A percentile compares a stretch with the other conserved stretches of the same genome.
phyloP scores from a whole-genome alignment of 169 alveolate genomes.

The Fabrea salina region DNA sequence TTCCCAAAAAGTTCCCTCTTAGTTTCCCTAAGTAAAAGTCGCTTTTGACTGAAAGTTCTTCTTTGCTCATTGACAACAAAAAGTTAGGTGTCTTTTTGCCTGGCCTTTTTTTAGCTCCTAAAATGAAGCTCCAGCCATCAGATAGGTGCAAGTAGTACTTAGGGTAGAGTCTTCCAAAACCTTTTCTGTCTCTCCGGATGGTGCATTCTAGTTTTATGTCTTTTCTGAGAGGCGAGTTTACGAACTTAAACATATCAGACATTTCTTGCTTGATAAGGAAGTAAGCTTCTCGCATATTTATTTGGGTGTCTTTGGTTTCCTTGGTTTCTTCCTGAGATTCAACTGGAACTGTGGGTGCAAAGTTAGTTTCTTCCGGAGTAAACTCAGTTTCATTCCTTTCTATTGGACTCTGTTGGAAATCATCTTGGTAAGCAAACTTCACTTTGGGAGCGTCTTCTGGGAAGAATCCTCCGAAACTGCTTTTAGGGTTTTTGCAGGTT shows the following conservation, averaged over 20 bases:
- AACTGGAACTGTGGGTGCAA: too few relatives aligned
- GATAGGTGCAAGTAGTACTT: constrained; percentile 60
- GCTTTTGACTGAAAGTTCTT: constrained; percentile 43
- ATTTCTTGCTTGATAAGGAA: too few relatives aligned
- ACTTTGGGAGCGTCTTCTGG: too few relatives aligned
- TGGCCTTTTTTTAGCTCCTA: constrained; percentile 64
- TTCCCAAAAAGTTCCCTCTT: constrained; percentile 75
- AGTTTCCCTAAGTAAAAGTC: constrained; percentile 59
- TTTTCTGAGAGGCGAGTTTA: constrained; percentile 22
- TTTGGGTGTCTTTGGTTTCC: too few relatives aligned
- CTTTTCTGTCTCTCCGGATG: constrained; percentile 56
- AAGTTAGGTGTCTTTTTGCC: constrained; percentile 62
- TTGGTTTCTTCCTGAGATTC: too few relatives aligned
- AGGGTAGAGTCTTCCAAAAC: constrained; percentile 57
- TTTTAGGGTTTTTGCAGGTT: too few relatives aligned
- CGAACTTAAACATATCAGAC: constrained; percentile 29
- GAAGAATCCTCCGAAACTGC: too few relatives aligned
- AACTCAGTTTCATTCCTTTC: too few relatives aligned
- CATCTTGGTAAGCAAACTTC: too few relatives aligned
- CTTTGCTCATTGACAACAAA: constrained; percentile 50
- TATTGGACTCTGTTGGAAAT: too few relatives aligned
- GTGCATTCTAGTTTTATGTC: constrained; percentile 31
- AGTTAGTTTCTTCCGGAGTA: too few relatives aligned
- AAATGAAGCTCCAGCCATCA: constrained; percentile 55
- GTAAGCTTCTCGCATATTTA: too few relatives aligned